Conservation (phyloP, 176 grass and related monocot genomes). For the Musa acuminata region DNA sequence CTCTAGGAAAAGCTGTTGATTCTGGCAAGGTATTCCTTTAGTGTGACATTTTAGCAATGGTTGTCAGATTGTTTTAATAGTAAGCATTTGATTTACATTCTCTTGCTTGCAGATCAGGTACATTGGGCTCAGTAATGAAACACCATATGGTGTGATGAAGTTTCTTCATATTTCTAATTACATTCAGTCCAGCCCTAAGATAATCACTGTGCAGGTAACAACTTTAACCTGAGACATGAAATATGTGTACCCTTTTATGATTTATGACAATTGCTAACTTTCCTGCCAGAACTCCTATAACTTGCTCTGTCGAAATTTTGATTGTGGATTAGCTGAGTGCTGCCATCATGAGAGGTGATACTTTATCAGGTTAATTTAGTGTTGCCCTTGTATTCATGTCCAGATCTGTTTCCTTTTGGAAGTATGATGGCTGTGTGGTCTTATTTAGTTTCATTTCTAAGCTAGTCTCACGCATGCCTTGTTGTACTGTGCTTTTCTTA, state of each 20-base stretch:
- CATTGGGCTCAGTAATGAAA: constrained; percentile 86
- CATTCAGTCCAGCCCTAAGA: constrained; percentile 37
- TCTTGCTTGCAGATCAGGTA: constrained; percentile 66
- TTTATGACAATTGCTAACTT: constrained; percentile 9
- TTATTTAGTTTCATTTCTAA: neutral
- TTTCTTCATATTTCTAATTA: constrained; percentile 45
- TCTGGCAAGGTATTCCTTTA: constrained; percentile 49
- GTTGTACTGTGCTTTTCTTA: neutral
- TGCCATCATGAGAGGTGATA: constrained; percentile 81
- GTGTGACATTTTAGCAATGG: neutral
- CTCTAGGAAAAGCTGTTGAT: constrained; percentile 64
- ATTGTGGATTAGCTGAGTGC: constrained; percentile 76
- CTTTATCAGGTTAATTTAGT: neutral
- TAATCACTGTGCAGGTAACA: constrained; percentile 66
- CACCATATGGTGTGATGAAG: constrained; percentile 86
- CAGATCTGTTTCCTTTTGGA: neutral
- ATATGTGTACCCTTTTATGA: neutral
- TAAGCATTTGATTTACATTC: neutral
- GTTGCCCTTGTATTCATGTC: neutral
- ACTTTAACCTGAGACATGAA: neutral
- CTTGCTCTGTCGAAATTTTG: constrained; percentile 76
- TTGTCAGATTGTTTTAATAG: neutral
- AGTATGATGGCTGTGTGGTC: neutral
- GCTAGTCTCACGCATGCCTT: neutral
- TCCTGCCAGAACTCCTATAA: constrained; percentile 70